Evolutionary conservation across 2,329 filamentous ascomycete genomes (phyloP).

Genomic region (Aspergillus pseudoviridinutans): DNA sequence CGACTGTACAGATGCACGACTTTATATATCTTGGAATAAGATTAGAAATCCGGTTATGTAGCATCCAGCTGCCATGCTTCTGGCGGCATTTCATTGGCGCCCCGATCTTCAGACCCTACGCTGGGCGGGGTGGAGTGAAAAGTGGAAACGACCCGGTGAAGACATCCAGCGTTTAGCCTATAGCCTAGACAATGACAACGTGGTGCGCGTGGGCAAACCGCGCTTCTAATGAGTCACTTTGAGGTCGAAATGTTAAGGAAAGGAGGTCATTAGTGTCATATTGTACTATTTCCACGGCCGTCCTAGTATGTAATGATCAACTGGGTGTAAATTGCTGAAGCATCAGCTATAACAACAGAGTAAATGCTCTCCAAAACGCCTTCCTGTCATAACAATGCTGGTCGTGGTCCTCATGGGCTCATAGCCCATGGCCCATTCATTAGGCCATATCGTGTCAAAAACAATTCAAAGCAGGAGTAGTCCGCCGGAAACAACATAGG

Average conservation of each 20-base stretch:
- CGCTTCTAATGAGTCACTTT: too few species aligned
- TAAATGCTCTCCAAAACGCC: background rate
- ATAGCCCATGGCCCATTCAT: slow-evolving; percentile 5
- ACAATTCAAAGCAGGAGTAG: slow-evolving; percentile 1
- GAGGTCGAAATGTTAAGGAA: too few species aligned
- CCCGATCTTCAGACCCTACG: too few species aligned
- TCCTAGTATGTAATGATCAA: background rate
- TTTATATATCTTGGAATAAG: background rate
- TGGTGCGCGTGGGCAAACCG: too few species aligned
- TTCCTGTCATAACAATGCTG: slow-evolving; percentile 2
- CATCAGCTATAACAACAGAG: background rate
- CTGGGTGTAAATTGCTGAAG: background rate
- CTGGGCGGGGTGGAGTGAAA: too few species aligned
- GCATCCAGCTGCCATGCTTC: background rate
- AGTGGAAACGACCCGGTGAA: too few species aligned
- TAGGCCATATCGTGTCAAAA: slow-evolving; percentile 13
- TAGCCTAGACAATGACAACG: too few species aligned
- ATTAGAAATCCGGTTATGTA: background rate
- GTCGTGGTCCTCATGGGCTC: slow-evolving; percentile 7
- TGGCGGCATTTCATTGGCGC: too few species aligned
- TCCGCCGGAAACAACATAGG: slow-evolving; percentile 1
- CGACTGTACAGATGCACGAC: background rate
- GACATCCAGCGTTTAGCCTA: too few species aligned
- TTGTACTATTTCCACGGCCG: too few species aligned
- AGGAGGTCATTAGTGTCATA: too few species aligned